Conservation (phyloP, 306 rosid species). For the Ochetophila trinervis region DNA sequence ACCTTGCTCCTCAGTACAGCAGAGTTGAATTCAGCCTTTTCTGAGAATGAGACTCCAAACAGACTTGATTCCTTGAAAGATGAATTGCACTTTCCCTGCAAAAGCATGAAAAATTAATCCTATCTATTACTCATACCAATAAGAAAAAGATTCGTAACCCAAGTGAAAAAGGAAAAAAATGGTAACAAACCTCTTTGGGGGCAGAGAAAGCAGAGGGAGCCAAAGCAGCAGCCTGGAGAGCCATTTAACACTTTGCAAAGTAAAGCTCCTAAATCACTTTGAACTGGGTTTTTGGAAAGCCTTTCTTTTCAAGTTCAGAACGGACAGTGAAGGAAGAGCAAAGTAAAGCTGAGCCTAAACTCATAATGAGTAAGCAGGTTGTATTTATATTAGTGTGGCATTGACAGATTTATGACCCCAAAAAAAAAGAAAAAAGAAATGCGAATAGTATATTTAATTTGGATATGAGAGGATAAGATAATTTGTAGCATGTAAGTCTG, state of each 20-base stretch:
- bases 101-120: slow-evolving; percentile 20
- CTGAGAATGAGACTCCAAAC: slow-evolving; percentile 77
- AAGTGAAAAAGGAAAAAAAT: background rate
- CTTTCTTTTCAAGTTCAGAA: background rate
- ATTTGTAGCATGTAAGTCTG: slow-evolving; percentile 41
- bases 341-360: slow-evolving; percentile 8
- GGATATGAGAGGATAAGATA: slow-evolving; percentile 46
- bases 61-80: slow-evolving; percentile 69
- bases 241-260: slow-evolving; percentile 29
- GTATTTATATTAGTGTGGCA: slow-evolving; percentile 19
- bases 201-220: slow-evolving; percentile 50
- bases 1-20: slow-evolving; percentile 82
- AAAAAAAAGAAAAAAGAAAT: background rate
- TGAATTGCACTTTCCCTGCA: slow-evolving; percentile 62
- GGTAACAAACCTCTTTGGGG: slow-evolving; percentile 45
- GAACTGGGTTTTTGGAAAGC: background rate
- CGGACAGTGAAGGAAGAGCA: background rate
- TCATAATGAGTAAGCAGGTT: slow-evolving; percentile 7
- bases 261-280: background rate
- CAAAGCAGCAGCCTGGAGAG: slow-evolving; percentile 55
- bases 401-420: slow-evolving; percentile 10
- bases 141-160: background rate
- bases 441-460: background rate
- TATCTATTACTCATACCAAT: background rate
- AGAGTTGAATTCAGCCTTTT: slow-evolving; percentile 65